phyloP scores from a whole-genome alignment of 306 rosid genomes.

The Nissolia schottii region DNA sequence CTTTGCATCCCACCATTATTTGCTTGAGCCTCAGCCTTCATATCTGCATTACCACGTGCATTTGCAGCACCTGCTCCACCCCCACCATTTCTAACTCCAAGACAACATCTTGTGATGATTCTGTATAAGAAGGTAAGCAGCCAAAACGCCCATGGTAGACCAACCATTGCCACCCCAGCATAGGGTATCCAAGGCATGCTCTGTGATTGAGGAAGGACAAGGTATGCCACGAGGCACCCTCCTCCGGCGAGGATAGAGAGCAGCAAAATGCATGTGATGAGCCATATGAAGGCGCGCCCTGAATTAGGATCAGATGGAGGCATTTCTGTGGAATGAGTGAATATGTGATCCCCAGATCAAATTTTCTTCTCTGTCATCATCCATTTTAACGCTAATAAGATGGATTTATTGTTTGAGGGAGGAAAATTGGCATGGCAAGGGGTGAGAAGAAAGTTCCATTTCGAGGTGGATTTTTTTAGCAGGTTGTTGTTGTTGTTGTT shows the following conservation, averaged over 20 bases:
- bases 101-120: slow-evolving; percentile 34
- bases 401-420: not conserved
- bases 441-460: slow-evolving; percentile 1
- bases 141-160: slow-evolving; percentile 74
- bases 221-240: slow-evolving; percentile 42
- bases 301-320: slow-evolving; percentile 26
- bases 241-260: slow-evolving; percentile 41
- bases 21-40: not conserved
- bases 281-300: slow-evolving; percentile 49
- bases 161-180: slow-evolving; percentile 48
- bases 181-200: slow-evolving; percentile 34
- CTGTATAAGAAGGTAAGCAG: slow-evolving; percentile 47
- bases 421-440: not conserved
- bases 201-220: slow-evolving; percentile 33
- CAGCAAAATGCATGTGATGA: slow-evolving; percentile 27
- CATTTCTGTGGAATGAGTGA: slow-evolving; percentile 31
- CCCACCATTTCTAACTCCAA: not conserved
- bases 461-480: not conserved
- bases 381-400: slow-evolving; percentile 3
- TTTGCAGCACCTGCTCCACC: not conserved
- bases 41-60: not conserved
- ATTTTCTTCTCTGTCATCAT: slow-evolving; percentile 16
- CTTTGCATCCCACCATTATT: not conserved
- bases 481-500: not conserved
- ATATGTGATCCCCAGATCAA: not conserved